These are phyloP conservation scores for Tetracladium setigerum DNA, from an alignment of 495 filamentous ascomycete species.

Conservation along the genomic window DNA sequence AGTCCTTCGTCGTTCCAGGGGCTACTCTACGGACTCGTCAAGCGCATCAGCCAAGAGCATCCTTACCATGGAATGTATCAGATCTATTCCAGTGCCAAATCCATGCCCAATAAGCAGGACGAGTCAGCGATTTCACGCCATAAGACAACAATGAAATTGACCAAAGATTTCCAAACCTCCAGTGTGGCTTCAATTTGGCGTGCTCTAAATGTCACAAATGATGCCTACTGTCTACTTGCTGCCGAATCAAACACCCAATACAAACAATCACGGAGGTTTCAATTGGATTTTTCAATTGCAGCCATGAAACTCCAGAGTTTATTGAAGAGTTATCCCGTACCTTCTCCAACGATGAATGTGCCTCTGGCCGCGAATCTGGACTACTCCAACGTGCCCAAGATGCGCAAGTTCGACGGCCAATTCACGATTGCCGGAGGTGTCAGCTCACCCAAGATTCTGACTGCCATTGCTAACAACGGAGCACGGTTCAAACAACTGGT, in stretches of 20 bases:
- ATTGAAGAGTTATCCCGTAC: constrained; percentile 54
- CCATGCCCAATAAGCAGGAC: constrained; percentile 57
- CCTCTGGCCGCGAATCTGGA: constrained; percentile 62
- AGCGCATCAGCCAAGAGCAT: constrained; percentile 80
- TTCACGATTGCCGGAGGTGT: constrained; percentile 85
- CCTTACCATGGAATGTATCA: constrained; percentile 96
- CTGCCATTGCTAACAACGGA: constrained; percentile 68
- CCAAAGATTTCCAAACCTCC: constrained; percentile 41
- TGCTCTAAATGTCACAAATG: constrained; percentile 63
- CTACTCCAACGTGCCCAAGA: constrained; percentile 67
- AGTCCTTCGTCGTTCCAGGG: constrained; percentile 60
- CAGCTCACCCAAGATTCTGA: constrained; percentile 86
- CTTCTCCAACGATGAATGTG: constrained; percentile 85
- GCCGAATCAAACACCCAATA: constrained; percentile 48
- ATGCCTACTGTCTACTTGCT: constrained; percentile 66
- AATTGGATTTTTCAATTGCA: constrained; percentile 48
- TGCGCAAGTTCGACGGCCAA: constrained; percentile 56
- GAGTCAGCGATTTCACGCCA: constrained; percentile 63
- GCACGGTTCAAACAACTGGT: constrained; percentile 76
- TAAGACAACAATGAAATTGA: constrained; percentile 60
- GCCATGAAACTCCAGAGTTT: constrained; percentile 49
- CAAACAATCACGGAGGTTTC: constrained; percentile 58
- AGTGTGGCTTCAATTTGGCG: constrained; percentile 51
- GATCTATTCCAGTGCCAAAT: constrained; percentile 73
- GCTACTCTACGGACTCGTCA: constrained; percentile 62